A percentile compares a stretch with the other conserved stretches of the same genome.
Conservation (phyloP, 306 rosid species). For the Medicago lupulina region DNA sequence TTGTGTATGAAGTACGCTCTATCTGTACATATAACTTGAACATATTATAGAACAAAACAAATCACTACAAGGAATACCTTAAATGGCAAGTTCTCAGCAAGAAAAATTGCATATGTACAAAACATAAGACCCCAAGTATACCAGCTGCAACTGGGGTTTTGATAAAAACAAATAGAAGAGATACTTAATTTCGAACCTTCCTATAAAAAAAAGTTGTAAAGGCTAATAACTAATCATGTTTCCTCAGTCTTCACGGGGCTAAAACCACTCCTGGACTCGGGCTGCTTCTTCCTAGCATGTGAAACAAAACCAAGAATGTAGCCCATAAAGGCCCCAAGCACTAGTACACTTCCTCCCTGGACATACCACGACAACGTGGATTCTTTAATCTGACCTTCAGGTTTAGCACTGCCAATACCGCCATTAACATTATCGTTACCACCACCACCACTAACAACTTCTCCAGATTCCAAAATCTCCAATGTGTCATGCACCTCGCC, state of each 20-base stretch:
- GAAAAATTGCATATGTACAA: conserved; percentile 45
- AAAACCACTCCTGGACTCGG: conserved; percentile 54
- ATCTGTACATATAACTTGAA: conserved; percentile 20
- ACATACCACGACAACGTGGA: conserved; percentile 61
- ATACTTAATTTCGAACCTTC: conserved; percentile 22
- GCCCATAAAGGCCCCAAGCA: conserved; percentile 80
- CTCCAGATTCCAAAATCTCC: conserved; percentile 73
- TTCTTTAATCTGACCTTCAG: conserved; percentile 35
- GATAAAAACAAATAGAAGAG: conserved; percentile 16
- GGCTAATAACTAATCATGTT: conserved; percentile 34
- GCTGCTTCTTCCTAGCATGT: conserved; percentile 56
- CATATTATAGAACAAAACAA: conserved; percentile 17
- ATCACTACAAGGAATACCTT: conserved; percentile 19
- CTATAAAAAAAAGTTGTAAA: conserved; percentile 29
- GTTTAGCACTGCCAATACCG: conserved; percentile 28
- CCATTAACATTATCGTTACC: conserved; percentile 5
- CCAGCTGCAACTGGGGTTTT: conserved; percentile 31
- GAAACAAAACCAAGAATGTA: conserved; percentile 72
- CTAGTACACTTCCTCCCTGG: conserved; percentile 68
- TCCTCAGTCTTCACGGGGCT: conserved; percentile 77
- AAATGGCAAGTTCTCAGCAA: conserved; percentile 6
- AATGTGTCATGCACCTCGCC: conserved; percentile 74
- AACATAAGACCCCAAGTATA: conserved; percentile 13
- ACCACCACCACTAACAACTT: conserved; percentile 51
- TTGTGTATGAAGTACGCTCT: conserved; percentile 17